Evolutionary conservation across 139 green algal genomes (phyloP).

Genomic region (Chlorella sp.): DNA sequence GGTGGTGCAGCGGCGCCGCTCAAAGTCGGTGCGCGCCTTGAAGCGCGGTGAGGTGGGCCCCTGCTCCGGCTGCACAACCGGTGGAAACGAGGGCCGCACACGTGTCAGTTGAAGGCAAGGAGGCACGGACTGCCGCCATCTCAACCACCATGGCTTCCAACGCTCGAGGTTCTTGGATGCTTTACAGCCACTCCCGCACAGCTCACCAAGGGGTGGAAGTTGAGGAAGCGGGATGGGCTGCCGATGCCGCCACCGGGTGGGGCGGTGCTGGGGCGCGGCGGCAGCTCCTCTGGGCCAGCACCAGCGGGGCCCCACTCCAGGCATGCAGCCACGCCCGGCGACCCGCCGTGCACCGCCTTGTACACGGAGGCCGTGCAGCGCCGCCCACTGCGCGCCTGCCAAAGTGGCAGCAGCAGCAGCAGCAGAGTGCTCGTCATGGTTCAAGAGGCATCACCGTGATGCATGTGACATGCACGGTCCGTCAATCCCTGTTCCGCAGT

Average conservation of each 20-base stretch:
- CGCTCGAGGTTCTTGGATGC: no score
- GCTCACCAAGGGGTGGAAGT: no score
- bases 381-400: not conserved
- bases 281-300: not conserved
- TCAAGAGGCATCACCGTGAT: no score
- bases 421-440: no score
- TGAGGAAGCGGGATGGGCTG: not conserved
- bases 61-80: not conserved
- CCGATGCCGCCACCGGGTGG: not conserved
- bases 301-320: not conserved
- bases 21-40: not conserved
- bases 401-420: no score
- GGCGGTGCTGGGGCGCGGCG: not conserved
- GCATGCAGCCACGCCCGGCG: not conserved
- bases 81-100: not conserved
- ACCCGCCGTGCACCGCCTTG: not conserved
- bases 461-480: no score
- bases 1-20: not conserved
- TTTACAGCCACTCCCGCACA: no score
- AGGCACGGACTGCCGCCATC: no score
- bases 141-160: no score
- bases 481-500: no score
- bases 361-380: not conserved
- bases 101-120: no score
- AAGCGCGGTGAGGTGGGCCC: not conserved